These are phyloP conservation scores for Garcia nutans DNA, from an alignment of 345 rosid species.

Conservation along the genomic window DNA sequence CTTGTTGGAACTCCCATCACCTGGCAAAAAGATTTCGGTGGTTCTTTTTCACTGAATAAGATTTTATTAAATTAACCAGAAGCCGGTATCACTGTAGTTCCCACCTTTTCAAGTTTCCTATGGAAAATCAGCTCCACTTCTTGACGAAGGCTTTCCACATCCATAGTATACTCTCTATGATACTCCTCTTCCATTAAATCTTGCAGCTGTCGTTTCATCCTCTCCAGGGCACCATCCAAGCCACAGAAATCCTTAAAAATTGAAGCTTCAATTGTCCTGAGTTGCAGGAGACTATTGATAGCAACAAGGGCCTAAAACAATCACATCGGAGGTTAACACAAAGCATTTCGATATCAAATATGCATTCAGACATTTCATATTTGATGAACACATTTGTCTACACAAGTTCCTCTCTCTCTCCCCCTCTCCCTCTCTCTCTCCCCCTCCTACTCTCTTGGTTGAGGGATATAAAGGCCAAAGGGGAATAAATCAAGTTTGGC, in stretches of 20 bases:
- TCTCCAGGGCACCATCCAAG: slow-evolving; percentile 60
- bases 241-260: slow-evolving; percentile 69
- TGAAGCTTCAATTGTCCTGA: slow-evolving; percentile 51
- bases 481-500: background rate
- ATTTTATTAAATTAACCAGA: background rate
- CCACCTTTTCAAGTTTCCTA: slow-evolving; percentile 52
- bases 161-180: slow-evolving; percentile 61
- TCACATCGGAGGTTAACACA: background rate
- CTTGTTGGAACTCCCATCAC: slow-evolving; percentile 13
- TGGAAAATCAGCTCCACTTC: slow-evolving; percentile 69
- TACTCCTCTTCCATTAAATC: slow-evolving; percentile 58
- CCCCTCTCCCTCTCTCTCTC: background rate
- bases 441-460: background rate
- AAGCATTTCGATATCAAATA: background rate
- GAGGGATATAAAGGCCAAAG: background rate
- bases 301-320: slow-evolving; percentile 69
- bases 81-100: slow-evolving; percentile 18
- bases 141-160: slow-evolving; percentile 60
- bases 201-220: slow-evolving; percentile 62
- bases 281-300: slow-evolving; percentile 70
- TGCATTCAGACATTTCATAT: background rate
- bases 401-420: background rate
- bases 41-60: background rate
- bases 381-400: background rate
- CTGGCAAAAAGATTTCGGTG: slow-evolving; percentile 20